Evolutionary conservation across 108 stramenopile species (phyloP), one percentile per base, ranked within the genome.

Genomic region (Nitzschia sp.): DNA sequence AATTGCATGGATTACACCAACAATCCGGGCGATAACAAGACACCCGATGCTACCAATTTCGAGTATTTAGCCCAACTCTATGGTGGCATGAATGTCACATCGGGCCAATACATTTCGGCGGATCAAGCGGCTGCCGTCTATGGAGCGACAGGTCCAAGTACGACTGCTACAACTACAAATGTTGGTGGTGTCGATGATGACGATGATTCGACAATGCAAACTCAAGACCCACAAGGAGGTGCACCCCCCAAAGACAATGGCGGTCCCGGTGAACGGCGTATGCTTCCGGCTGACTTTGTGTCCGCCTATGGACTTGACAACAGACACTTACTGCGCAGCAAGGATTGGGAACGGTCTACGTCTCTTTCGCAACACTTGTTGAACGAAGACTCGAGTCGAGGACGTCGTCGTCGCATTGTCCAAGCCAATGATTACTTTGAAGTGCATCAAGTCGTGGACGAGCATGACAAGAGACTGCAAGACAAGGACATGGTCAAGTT

Each of bases 1-100:
- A 90, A 89, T 54, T 95, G 94, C 58, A 95, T 95, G 94, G 90
- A 83, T 54, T 83, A 84, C 57, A 78, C 76, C 0, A 77, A 76
- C 29, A 64, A 65, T 35, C 90, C 90, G 0, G 73, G 84, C 34
- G 72, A 64, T 25, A 90, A 90, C 70, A 72, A 70, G 68, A 64
- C 62, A 47, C 93, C 93, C 1, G 87, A 90, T 54, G 70, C 70
- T 6, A 68, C 59, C 38, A 92, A 94, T 46, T 94, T 81, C 58
- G 8, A 62, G 51, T 77, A 74, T 27, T 69, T 94, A 67, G 83
- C 74, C 36, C 68, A 80, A 13, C 53, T 91, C 46, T 94, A 94
- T 68, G 93, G 93, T 0, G 75, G 66, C 35, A 75, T 82, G 34
- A 65, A 76, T 24, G 73, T 72, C 1, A 46, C 64, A 9, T 49